These are phyloP conservation scores for Hyaloscypha bicolor DNA, from an alignment of 495 filamentous ascomycete genomes.

Conservation along the genomic window DNA sequence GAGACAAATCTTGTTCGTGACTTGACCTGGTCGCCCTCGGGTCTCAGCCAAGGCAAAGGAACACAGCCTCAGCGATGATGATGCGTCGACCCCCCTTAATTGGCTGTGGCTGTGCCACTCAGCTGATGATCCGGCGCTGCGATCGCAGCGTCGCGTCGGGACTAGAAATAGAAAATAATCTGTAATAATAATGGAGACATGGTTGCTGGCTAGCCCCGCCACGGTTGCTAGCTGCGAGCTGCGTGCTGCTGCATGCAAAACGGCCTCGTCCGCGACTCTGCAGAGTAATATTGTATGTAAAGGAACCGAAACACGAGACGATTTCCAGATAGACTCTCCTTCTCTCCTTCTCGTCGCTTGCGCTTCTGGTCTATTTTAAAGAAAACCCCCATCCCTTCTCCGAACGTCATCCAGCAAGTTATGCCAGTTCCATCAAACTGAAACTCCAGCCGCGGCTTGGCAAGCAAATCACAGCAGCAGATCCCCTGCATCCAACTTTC, in stretches of 20 bases:
- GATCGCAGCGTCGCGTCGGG: neutral
- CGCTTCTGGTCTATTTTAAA: neutral
- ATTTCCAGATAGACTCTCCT: neutral
- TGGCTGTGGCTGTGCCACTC: neutral
- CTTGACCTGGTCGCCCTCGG: neutral
- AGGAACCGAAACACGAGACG: neutral
- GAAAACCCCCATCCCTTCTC: neutral
- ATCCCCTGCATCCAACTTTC: neutral
- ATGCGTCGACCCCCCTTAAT: neutral
- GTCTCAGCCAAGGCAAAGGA: neutral
- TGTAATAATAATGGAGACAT: too few relatives aligned
- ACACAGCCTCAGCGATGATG: conserved; percentile 11
- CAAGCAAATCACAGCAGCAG: neutral
- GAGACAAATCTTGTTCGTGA: conserved; percentile 1
- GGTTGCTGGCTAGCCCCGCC: neutral
- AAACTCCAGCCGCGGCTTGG: neutral
- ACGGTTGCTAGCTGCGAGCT: neutral
- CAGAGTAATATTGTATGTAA: neutral
- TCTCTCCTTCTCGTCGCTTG: neutral
- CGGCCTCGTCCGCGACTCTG: neutral
- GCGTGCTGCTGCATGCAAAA: neutral
- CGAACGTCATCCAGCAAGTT: neutral
- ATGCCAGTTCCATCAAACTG: neutral
- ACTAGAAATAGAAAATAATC: neutral
- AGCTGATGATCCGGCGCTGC: neutral